Evolutionary conservation across 2,329 filamentous ascomycete species (phyloP), one percentile per base, ranked within the genome.

Genomic region (Hypoxylon sp.): DNA sequence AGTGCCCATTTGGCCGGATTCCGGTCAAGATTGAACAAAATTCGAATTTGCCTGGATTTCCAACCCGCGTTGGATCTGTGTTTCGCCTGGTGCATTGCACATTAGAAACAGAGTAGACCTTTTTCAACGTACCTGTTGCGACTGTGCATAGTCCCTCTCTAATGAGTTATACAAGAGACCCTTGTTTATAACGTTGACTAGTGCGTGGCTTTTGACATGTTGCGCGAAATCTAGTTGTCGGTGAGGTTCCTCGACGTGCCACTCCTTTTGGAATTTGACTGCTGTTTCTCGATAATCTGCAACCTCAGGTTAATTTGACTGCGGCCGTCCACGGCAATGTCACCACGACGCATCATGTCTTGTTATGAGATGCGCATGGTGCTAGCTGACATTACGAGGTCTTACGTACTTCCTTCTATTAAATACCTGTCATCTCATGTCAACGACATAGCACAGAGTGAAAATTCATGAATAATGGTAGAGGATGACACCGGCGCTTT

Each of bases 241-340:
- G 75, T 89, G 86, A 71, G 87, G 87, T 76, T 86, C 81, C 72
- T 82, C 80, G 68, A 88, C 79, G 77, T 87, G 84, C 87, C 87
- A 90, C 79, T 90, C 87, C 75, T 89, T 89, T 73, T 89, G 87
- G 70, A 90, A 85, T 75, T 88, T 88, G 78, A 86, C 84, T 56
- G 87, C 87, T 44, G 87, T 88, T 76, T 89, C 87, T 78, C 85
- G 84, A 80, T 88, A 90, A 80, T 89, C 87, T 89, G 79, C 70
- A 72, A 70, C 69, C 62, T 68, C 68, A 68, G 68, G 75, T 80
- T 73, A 77, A 76, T 77, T 71, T 70, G 61, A 64, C 65, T 68
- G 63, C 57, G 58, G 62, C 59, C 65, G 43, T 69, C 59, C 56
- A 68, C 59, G 63, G 58, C 66, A 65, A 68, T 56, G 52, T 61